Percentiles rank a stretch among this genome's conserved stretches.
Conservation (phyloP, 2,329 filamentous ascomycete species). For the Botryotinia narcissicola region DNA sequence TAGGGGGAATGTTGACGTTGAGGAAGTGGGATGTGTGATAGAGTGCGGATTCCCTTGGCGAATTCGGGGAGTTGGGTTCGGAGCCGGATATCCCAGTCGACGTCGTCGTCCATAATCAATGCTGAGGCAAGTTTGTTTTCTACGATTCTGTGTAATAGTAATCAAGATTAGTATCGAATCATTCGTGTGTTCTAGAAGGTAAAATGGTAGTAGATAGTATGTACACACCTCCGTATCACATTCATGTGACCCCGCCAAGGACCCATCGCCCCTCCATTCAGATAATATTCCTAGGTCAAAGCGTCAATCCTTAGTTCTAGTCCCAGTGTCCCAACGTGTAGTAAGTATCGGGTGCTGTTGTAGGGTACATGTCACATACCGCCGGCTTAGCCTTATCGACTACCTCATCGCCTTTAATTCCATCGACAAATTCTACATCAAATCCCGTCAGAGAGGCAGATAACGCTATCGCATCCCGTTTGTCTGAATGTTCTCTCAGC, state of each 20-base stretch:
- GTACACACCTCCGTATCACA: conserved; percentile 35
- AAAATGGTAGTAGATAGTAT: background rate
- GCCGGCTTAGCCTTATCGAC: conserved; percentile 43
- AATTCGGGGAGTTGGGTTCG: conserved; percentile 38
- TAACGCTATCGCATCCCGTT: conserved; percentile 48
- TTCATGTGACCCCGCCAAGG: conserved; percentile 45
- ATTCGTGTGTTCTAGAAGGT: background rate
- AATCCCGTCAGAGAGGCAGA: conserved; percentile 45
- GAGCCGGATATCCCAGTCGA: conserved; percentile 45
- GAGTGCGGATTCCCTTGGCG: conserved; percentile 25
- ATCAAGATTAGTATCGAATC: background rate
- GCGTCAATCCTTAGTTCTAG: background rate
- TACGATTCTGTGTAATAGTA: conserved; percentile 28
- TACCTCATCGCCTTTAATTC: conserved; percentile 42
- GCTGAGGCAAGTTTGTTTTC: conserved; percentile 34
- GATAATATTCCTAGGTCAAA: conserved; percentile 3
- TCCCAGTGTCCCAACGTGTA: background rate
- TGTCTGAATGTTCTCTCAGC: conserved; percentile 47
- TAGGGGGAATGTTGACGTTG: conserved; percentile 31
- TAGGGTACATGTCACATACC: conserved; percentile 21
- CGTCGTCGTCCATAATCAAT: conserved; percentile 45
- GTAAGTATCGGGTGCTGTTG: too few species aligned
- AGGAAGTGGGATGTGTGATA: conserved; percentile 19
- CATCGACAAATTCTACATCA: conserved; percentile 45
- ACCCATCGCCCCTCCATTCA: conserved; percentile 38